Evolutionary conservation across 2,329 filamentous ascomycete species (phyloP), one percentile per base, ranked within the genome.

Genomic region (Onygena corvina): DNA sequence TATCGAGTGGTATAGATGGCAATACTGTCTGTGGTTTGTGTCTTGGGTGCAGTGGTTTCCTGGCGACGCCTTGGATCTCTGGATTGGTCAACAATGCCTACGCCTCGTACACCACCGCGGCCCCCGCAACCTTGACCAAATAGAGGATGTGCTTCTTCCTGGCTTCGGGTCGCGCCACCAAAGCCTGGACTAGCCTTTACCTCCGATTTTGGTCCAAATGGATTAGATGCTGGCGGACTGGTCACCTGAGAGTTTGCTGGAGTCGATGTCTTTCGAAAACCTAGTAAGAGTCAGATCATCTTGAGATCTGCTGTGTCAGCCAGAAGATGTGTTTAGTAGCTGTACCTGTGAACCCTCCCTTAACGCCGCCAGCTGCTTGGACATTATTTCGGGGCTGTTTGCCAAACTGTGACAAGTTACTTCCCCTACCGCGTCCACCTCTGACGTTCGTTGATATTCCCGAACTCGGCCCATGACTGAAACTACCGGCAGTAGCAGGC

Each of bases 1-100:
- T 54, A 57, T 31, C 55, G 55, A 46, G 35, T 46, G 21, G 51
- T 53, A 35, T 54, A 54, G 30, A 54, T 51, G 16, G 47, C 21
- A 12, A 45, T 47, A 14, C 40, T 46, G 29, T 33, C 34, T 14
- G 36, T 18, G 20, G 27, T 12, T 4, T 14, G 25, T 12, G 20
- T 16, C 5, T 30, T 16, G 36, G 38, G 16, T 11, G 18, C 4
- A 12, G 20, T 18, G 9, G 31, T 9, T 6, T 25, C 36, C 4
- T 14, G n/a, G 42, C 40, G 46, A n/a, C 52, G 51, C 3, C 52
- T 51, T 3, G 54, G 54, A 49, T 56, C 54, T 20, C 54, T 54
- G 14, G 48, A 27, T 8, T 46, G 53, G n/a, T 56, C 54, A 34
- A 52, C 48, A 33, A 40, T 47, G 11, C 35, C 44, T 27, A 52